Evolutionary conservation across 805 yeast species (phyloP).

Genomic region (Starmerella geochares): DNA sequence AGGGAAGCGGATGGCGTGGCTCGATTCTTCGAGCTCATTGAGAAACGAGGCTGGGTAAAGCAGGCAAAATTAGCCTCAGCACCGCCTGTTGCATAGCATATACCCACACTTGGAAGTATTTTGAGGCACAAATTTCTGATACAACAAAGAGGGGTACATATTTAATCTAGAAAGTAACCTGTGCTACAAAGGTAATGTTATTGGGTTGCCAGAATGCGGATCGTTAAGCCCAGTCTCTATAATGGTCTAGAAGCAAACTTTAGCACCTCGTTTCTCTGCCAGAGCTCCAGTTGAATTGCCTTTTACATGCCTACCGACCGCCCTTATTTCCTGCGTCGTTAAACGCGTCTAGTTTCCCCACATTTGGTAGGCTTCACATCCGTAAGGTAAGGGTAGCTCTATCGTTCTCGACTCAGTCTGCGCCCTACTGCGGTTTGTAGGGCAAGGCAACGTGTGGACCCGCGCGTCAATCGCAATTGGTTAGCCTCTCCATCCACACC

Average conservation of each 20-base stretch:
- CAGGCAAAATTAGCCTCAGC: no score
- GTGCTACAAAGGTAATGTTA: no score
- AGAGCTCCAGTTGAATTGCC: no score
- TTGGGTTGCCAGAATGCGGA: no score
- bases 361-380: not conserved
- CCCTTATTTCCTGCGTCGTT: not conserved
- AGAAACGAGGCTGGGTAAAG: constrained; percentile 16
- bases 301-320: no score
- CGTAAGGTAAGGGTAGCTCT: not conserved
- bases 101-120: no score
- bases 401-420: not conserved
- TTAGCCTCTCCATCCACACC: not conserved
- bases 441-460: not conserved
- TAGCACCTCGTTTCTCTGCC: no score
- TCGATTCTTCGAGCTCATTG: constrained; percentile 17
- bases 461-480: not conserved
- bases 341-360: not conserved
- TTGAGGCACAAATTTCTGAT: not conserved
- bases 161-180: no score
- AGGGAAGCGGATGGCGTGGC: constrained; percentile 20
- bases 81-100: no score
- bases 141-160: no score
- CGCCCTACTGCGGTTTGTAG: not conserved
- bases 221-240: no score
- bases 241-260: no score